Evolutionary conservation across 257 asterid species (phyloP), one percentile per base, ranked within the genome.

Genomic region (Petunia axillaris): DNA sequence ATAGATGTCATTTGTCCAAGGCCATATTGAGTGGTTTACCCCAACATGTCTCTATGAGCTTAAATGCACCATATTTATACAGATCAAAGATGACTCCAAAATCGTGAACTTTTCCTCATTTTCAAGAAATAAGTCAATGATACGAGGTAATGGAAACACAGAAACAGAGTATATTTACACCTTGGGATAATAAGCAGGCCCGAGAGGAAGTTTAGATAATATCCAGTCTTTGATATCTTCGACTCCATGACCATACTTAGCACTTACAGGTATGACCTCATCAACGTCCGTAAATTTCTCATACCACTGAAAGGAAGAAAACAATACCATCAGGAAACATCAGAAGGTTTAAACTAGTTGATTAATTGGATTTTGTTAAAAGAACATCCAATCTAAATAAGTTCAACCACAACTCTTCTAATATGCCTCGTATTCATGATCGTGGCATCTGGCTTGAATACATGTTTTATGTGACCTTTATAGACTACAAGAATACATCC

Each of bases 181-280:
- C 99, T 93, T 95, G 74, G 98, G 94, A 84, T 93, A 93, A 84
- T 88, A 91, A 87, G 98, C 95, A 64, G 99, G 97, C 41, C 97
- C 99, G 4, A 15, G 43, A 66, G 98, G 99, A 86, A 95, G 97
- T 82, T 95, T 95, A 11, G 98, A 90, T 78, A 95, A 81, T 86
- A 95, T 93, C 99, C 99, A 95, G 67, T 95, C 99, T 87, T 90
- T 95, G 83, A 95, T 87, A 78, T 95, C 99, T 41, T 95, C 99
- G 66, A 95, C 92, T 60, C 99, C 99, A 44, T 93, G 96, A 76
- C 98, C 99, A 88, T 90, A 95, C 85, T 93, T 95, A 80, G 97
- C 99, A 86, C 99, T 93, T 87, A 95, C 98, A 8, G 99, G 99
- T 86, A 95, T 95, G 77, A 95, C 99, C 88, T 95, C 99, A 82